These are phyloP conservation scores for Handroanthus guayacan DNA, from an alignment of 257 asterid species.

Conservation along the genomic window DNA sequence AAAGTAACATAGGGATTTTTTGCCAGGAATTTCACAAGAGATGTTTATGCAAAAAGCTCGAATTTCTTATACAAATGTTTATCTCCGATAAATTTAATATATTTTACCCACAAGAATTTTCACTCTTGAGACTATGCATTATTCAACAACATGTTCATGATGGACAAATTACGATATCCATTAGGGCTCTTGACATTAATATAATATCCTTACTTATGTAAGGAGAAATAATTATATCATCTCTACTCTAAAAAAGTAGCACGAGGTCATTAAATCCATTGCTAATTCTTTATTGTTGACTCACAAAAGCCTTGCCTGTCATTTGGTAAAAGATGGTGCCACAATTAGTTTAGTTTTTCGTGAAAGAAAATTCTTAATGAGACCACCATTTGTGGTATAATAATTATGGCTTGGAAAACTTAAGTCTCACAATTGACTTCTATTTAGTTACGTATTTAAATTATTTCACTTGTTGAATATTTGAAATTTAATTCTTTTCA, in stretches of 20 bases:
- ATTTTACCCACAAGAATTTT: too few relatives aligned
- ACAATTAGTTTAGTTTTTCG: conserved; percentile 19
- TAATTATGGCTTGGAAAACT: conserved; percentile 16
- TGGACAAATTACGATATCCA: too few relatives aligned
- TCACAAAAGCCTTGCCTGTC: conserved; percentile 7
- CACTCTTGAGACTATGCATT: too few relatives aligned
- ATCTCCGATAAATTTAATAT: too few relatives aligned
- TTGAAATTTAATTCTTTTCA: conserved; percentile 33
- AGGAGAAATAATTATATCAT: too few relatives aligned
- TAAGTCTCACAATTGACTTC: conserved; percentile 24
- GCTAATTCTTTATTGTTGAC: conserved; percentile 6
- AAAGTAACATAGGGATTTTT: too few relatives aligned
- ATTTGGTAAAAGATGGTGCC: conserved; percentile 31
- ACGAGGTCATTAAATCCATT: not conserved
- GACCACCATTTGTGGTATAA: conserved; percentile 27
- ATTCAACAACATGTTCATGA: too few relatives aligned
- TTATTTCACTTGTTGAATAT: not conserved
- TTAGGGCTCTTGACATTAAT: too few relatives aligned
- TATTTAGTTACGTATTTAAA: not conserved
- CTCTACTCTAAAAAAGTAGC: not conserved
- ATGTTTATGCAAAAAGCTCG: too few relatives aligned
- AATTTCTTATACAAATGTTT: too few relatives aligned
- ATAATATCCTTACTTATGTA: too few relatives aligned
- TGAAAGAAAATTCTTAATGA: not conserved
- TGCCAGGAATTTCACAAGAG: too few relatives aligned